Evolutionary conservation across 257 asterid species (phyloP), one percentile per base, ranked within the genome.

Genomic region (Nyctanthes arbortristis): DNA sequence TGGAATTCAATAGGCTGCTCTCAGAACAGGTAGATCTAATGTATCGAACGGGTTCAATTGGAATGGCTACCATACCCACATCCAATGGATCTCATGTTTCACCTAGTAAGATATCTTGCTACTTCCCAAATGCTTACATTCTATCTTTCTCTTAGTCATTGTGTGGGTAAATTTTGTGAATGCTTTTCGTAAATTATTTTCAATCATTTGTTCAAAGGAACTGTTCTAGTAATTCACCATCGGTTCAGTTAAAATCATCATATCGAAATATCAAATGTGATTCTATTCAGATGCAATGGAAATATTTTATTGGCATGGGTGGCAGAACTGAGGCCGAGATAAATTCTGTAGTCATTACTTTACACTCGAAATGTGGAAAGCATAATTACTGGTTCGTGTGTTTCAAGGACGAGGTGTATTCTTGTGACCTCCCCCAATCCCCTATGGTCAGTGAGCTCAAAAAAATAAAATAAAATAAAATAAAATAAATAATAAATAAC

Each of bases 1-100:
- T 84, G 82, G 92, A 86, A 71, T 93, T 88, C 86, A 93, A 93
- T 76, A 86, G 81, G 79, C 72, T 90, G 82, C 95, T 92, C 65
- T 76, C 81, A 0, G 77, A 77, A 61, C 97, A 91, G 77, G 96
- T 76, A 69, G 82, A 84, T 64, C 79, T 87, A 73, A 89, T 88
- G 84, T 85, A 71, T 49, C 87, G 74, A 81, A 75, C 73, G 4
- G 85, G 89, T 25, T 74, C 81, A 39, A 70, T 84, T 35, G 88
- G 86, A 72, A 61, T 85, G 67, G 59, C 80, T 73, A 76, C 95
- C 58, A 61, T 84, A 69, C 80, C 84, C 63, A 67, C 88, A 35
- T 75, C 90, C 47, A 87, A 91, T 67, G 96, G 93, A 63, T 79
- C 91, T 29, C 88, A 83, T 65, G 73, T 83, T 65, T 70, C 88